Conservation (phyloP, 2,329 filamentous ascomycete species). For the Hymenoscyphus fructigenus region DNA sequence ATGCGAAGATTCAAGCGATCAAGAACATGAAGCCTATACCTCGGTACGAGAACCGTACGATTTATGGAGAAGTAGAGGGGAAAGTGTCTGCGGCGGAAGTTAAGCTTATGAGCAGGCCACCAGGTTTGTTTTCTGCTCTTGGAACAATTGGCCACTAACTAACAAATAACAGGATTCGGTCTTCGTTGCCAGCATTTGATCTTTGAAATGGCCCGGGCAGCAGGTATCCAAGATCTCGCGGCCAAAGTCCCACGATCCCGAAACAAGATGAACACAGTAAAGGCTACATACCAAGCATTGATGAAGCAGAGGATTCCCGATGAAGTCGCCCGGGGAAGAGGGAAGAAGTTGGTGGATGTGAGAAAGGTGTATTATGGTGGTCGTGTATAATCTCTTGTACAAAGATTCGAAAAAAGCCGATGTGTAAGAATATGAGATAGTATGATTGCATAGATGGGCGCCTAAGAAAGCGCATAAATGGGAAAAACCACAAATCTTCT, state of each 20-base stretch:
- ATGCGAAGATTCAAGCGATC: constrained; percentile 79
- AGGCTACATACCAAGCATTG: constrained; percentile 82
- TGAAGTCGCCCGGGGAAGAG: constrained; percentile 81
- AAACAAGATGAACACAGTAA: constrained; percentile 98
- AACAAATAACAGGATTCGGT: constrained; percentile 70
- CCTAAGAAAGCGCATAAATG: constrained; percentile 1
- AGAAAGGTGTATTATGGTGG: constrained; percentile 97
- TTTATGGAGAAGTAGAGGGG: constrained; percentile 77
- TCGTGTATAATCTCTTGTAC: constrained; percentile 30
- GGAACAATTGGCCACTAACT: neutral
- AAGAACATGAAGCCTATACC: constrained; percentile 90
- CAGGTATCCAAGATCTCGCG: constrained; percentile 83
- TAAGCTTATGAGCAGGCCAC: constrained; percentile 76
- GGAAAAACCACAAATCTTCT: neutral
- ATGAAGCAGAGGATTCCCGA: constrained; percentile 83
- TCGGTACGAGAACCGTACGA: constrained; percentile 88
- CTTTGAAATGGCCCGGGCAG: constrained; percentile 88
- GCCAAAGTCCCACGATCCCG: constrained; percentile 80
- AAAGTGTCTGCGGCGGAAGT: constrained; percentile 91
- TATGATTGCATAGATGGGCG: constrained; percentile 22
- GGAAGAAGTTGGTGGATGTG: constrained; percentile 94
- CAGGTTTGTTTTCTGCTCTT: constrained; percentile 60
- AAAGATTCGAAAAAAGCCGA: constrained; percentile 25
- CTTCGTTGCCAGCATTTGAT: constrained; percentile 88
- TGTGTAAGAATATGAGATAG: constrained; percentile 48